Conservation (phyloP, 352 stramenopile species). For the Blastocystis sp. region DNA sequence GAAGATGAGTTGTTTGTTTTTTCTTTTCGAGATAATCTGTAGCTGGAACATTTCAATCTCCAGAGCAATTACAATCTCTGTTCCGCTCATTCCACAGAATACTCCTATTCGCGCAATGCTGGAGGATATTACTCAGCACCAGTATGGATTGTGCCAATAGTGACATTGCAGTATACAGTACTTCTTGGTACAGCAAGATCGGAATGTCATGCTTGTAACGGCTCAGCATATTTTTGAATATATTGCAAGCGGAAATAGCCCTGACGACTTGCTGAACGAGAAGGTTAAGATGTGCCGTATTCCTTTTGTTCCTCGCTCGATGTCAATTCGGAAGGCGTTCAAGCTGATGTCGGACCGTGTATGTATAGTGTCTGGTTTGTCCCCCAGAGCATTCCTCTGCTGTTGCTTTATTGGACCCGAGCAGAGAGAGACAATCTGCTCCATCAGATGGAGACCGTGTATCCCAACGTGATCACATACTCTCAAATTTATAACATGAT, state of each 20-base stretch:
- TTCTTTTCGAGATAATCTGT: background rate
- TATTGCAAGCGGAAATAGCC: conserved; percentile 16
- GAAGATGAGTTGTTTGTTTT: background rate
- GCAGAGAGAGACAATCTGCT: background rate
- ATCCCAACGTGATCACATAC: conserved; percentile 27
- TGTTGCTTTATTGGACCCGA: background rate
- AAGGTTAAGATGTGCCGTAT: background rate
- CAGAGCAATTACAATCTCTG: conserved; percentile 21
- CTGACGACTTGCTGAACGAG: background rate
- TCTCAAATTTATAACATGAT: conserved; percentile 54
- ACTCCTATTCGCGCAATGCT: conserved; percentile 24
- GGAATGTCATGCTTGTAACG: background rate
- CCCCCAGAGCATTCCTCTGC: conserved; percentile 21
- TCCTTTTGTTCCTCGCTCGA: conserved; percentile 8
- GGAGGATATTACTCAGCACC: conserved; percentile 34
- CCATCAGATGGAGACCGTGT: background rate
- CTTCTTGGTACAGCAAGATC: conserved; percentile 14
- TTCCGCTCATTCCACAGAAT: background rate
- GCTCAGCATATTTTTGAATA: conserved; percentile 50
- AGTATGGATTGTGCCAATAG: background rate
- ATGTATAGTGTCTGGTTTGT: background rate
- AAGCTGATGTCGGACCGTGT: conserved; percentile 35
- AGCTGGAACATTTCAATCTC: conserved; percentile 45
- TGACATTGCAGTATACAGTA: conserved; percentile 11
- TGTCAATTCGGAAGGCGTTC: conserved; percentile 44